phyloP scores from a whole-genome alignment of 768 basidiomycete genomes.

The Glaciozyma antarctica region DNA sequence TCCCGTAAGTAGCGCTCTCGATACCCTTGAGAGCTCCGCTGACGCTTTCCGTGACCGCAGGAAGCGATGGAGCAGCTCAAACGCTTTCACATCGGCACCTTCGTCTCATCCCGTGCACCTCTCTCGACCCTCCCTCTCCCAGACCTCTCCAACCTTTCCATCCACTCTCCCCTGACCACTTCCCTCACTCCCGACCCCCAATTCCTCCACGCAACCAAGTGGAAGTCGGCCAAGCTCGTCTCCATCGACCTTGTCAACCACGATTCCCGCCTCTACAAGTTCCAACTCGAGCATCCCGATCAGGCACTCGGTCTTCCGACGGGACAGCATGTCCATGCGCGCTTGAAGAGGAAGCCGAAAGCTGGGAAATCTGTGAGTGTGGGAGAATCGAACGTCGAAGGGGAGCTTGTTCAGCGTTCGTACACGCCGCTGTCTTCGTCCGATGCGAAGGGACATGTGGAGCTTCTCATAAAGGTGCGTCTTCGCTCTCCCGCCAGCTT shows the following conservation, averaged over 20 bases:
- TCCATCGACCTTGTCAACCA: constrained; percentile 44
- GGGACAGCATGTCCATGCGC: constrained; percentile 55
- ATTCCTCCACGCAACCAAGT: constrained; percentile 47
- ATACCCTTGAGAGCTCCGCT: neutral
- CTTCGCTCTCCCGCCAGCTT: too few relatives aligned
- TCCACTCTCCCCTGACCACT: too few relatives aligned
- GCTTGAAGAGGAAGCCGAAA: constrained; percentile 42
- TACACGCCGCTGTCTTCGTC: constrained; percentile 52
- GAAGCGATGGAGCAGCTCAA: constrained; percentile 47
- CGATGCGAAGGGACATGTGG: constrained; percentile 46
- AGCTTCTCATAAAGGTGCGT: constrained; percentile 46
- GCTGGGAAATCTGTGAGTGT: neutral
- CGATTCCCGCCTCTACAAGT: constrained; percentile 49
- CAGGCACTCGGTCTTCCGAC: constrained; percentile 50
- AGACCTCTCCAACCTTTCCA: too few relatives aligned
- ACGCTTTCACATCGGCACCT: constrained; percentile 50
- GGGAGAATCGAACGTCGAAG: constrained; percentile 26
- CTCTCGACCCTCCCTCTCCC: constrained; percentile 8
- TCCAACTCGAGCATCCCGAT: constrained; percentile 43
- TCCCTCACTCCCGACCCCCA: constrained; percentile 17
- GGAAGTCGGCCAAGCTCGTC: constrained; percentile 47
- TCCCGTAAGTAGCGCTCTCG: neutral
- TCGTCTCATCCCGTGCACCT: constrained; percentile 28
- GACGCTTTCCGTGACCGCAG: constrained; percentile 10
- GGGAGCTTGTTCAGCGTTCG: constrained; percentile 50